Evolutionary conservation across 2,329 filamentous ascomycete species (phyloP), one percentile per base, ranked within the genome.

Genomic region (Verticillium klebahnii): DNA sequence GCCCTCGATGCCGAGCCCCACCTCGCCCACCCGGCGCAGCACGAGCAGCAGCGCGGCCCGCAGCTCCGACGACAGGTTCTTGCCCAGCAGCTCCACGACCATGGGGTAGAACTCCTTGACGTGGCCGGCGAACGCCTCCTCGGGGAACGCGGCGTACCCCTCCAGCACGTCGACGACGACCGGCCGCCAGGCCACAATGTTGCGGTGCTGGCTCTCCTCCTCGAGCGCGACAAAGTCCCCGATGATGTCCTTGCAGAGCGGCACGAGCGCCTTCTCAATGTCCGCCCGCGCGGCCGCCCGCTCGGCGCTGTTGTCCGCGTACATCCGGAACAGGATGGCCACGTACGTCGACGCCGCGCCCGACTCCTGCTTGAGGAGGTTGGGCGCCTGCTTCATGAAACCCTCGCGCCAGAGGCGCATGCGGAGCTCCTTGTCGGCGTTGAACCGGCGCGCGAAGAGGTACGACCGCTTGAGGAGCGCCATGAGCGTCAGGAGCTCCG

Each of bases 301-400:
- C 75, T 97, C 93, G 8, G 90, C 88, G 40, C 89, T 86, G 64
- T 90, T 89, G 71, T 99, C 95, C 57, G 92, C 90, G 76, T 97
- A 99, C 95, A 99, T 99, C 58, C 95, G 85, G 77, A 99, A 92
- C 32, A 99, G 80, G 67, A 99, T 99, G 64, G 90, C 90, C 39
- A 99, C 92, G 73, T 99, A 99, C 1, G 96, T 97, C 2, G 92
- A 91, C 0, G 95, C 95, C 61, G 90, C 91, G 50, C 95, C 94
- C 64, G 87, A 92, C 78, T 99, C 95, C 74, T 99, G 95, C 79
- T 99, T 99, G 34, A 99, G 84, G 14, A 99, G 82, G 70, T 99
- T 99, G 2, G 95, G 95, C 17, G 95, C 94, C 73, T 99, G 95
- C 78, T 96, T 97, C 95, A 99, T 99, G 82, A 99, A 99, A 0